Evolutionary conservation across 148 eudicot genomes (phyloP).

Genomic region (Simmondsia chinensis): DNA sequence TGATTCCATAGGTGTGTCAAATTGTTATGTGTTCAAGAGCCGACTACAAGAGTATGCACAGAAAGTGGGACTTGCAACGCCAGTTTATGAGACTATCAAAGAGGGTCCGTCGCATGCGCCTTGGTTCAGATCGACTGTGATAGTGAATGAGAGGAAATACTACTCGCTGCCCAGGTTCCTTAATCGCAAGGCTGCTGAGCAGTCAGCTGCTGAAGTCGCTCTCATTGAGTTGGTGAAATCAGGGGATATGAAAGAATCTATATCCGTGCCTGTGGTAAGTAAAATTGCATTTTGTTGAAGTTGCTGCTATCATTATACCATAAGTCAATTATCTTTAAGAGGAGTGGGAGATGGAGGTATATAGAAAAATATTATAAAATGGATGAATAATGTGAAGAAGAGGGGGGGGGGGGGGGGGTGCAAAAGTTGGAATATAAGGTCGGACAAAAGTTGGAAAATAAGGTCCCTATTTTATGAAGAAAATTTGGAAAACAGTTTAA

Average conservation of each 20-base stretch:
- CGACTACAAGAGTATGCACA: slow-evolving; percentile 86
- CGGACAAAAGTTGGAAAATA: too few species aligned
- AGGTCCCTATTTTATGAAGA: too few species aligned
- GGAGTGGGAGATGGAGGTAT: too few species aligned
- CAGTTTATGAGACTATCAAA: slow-evolving; percentile 75
- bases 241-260: slow-evolving; percentile 24
- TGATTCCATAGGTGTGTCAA: slow-evolving; percentile 44
- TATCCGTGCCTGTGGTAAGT: slow-evolving; percentile 78
- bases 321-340: too few species aligned
- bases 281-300: not conserved
- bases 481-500: too few species aligned
- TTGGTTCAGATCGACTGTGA: slow-evolving; percentile 69
- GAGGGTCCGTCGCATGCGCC: slow-evolving; percentile 97
- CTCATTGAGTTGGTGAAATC: slow-evolving; percentile 36
- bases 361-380: too few species aligned
- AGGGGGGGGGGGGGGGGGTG: too few species aligned
- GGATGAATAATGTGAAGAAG: too few species aligned
- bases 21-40: slow-evolving; percentile 90
- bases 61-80: slow-evolving; percentile 60
- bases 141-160: slow-evolving; percentile 46
- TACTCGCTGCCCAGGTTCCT: slow-evolving; percentile 77
- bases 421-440: too few species aligned
- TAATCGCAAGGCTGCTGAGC: slow-evolving; percentile 93
- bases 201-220: slow-evolving; percentile 98
- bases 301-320: too few species aligned